phyloP scores from a whole-genome alignment of 495 filamentous ascomycete genomes.

The Bathelium albidoporum region DNA sequence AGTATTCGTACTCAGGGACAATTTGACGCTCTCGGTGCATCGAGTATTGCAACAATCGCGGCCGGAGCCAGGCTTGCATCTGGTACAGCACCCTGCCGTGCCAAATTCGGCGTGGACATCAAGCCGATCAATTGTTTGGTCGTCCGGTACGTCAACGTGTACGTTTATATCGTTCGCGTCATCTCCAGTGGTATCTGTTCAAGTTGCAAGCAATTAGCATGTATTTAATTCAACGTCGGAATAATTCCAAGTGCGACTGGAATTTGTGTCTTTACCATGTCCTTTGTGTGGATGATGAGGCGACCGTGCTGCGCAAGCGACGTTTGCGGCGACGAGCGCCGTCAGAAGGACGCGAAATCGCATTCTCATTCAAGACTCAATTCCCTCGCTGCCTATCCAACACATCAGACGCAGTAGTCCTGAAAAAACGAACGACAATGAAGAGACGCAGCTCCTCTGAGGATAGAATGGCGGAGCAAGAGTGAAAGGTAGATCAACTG shows the following conservation, averaged over 20 bases:
- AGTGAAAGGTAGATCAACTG: background rate
- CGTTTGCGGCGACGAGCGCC: background rate
- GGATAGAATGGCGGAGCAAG: background rate
- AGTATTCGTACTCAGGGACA: background rate
- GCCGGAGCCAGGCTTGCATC: background rate
- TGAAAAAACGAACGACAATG: constrained; percentile 1
- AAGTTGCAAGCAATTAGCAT: background rate
- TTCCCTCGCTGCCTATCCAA: background rate
- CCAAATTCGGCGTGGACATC: background rate
- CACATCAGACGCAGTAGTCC: background rate
- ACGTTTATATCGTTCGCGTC: background rate
- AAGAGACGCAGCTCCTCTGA: background rate
- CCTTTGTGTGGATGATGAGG: background rate
- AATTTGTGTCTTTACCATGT: background rate
- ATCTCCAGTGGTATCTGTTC: background rate
- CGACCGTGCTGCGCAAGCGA: background rate
- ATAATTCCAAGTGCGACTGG: background rate
- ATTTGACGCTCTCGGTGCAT: background rate
- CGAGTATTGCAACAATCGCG: background rate
- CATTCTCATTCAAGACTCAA: background rate
- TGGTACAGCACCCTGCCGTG: background rate
- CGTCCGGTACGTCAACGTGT: background rate
- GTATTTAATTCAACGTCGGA: background rate
- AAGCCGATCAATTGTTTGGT: background rate
- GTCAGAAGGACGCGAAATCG: background rate